Conservation (phyloP, 2,329 filamentous ascomycete species). For the Botrytis galanthina region DNA sequence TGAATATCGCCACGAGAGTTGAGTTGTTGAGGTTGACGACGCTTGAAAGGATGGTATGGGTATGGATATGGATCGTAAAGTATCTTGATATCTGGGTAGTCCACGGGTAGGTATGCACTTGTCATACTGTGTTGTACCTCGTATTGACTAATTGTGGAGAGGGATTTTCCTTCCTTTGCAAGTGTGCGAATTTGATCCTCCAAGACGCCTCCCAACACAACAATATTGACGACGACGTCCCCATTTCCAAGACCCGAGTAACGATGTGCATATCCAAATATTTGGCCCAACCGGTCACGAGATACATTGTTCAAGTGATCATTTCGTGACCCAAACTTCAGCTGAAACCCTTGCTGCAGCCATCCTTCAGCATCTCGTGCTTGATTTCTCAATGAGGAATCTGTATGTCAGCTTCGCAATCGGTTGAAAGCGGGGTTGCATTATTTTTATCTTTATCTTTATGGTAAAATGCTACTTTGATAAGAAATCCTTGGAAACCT, state of each 20-base stretch:
- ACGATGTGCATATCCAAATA: not conserved
- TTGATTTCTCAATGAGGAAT: conserved; percentile 2
- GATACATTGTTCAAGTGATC: conserved; percentile 15
- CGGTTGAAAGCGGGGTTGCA: not conserved
- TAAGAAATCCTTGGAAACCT: not conserved
- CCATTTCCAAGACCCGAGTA: conserved; percentile 1
- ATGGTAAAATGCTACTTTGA: not conserved
- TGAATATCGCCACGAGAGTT: not conserved
- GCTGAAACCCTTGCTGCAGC: conserved; percentile 2
- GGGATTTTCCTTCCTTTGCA: not conserved
- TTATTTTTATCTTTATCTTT: not conserved
- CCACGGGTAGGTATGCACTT: not conserved
- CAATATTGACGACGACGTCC: not conserved
- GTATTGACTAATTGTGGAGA: conserved; percentile 3
- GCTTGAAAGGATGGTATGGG: not conserved
- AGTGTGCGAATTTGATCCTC: conserved; percentile 1
- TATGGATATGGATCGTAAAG: not conserved
- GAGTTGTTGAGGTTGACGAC: not conserved
- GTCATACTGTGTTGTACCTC: not conserved
- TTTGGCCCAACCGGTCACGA: not conserved
- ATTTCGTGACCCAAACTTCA: conserved; percentile 15
- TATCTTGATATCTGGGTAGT: not conserved
- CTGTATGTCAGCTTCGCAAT: not conserved
- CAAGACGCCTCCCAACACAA: not conserved
- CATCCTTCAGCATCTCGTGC: conserved; percentile 6